Percentiles rank a stretch among this genome's conserved stretches.
Evolutionary conservation across 2,329 filamentous ascomycete species (phyloP).

Genomic region (Aureobasidium leucospermi): DNA sequence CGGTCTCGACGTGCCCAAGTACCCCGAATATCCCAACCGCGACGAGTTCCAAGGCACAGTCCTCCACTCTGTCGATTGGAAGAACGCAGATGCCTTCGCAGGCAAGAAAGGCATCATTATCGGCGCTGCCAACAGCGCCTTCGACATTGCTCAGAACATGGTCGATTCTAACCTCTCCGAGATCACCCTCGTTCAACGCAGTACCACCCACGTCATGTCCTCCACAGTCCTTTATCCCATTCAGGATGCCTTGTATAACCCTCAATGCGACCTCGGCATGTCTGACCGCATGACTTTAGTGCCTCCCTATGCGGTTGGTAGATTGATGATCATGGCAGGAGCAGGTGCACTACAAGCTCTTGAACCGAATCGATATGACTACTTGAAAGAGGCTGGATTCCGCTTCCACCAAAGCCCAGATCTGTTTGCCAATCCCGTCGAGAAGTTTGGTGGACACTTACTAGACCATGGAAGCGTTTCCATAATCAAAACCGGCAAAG

Average conservation of each 20-base stretch:
- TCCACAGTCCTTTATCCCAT: not conserved
- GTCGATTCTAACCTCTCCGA: conserved; percentile 33
- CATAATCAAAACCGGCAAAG: conserved; percentile 28
- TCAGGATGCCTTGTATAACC: conserved; percentile 20
- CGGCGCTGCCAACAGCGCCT: conserved; percentile 42
- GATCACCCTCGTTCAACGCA: conserved; percentile 42
- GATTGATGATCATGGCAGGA: conserved; percentile 15
- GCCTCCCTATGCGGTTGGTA: conserved; percentile 7
- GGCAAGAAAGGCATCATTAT: conserved; percentile 41
- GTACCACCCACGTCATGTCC: conserved; percentile 25
- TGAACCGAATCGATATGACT: conserved; percentile 31
- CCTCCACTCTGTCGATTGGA: conserved; percentile 31
- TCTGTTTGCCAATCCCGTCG: conserved; percentile 27
- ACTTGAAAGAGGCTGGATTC: conserved; percentile 30
- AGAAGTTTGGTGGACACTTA: conserved; percentile 35
- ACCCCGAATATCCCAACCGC: conserved; percentile 19
- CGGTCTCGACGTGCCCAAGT: conserved; percentile 22
- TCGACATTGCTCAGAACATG: conserved; percentile 45
- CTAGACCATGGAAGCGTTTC: conserved; percentile 32
- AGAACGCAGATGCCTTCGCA: conserved; percentile 26
- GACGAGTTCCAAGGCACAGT: conserved; percentile 31
- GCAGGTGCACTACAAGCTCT: conserved; percentile 19
- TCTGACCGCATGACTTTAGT: conserved; percentile 20
- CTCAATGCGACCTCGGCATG: conserved; percentile 15
- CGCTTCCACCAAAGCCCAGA: conserved; percentile 30